Conservation (phyloP, 768 basidiomycete genomes). For the Kwoniella sp. region DNA sequence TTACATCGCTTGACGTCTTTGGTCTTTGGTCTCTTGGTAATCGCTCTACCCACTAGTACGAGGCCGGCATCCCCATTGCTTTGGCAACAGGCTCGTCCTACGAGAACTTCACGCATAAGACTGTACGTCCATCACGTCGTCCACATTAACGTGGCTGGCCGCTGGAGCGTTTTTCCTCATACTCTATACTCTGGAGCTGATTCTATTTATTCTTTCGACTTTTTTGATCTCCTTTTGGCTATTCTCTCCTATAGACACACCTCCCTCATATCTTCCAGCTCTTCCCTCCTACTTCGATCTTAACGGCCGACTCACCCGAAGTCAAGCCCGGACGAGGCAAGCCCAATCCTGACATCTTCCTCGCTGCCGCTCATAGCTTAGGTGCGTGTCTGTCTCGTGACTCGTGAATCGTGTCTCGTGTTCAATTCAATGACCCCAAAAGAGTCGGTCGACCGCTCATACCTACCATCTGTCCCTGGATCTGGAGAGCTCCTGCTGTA, state of each 20-base stretch:
- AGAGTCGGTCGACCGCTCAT: no score
- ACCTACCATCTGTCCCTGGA: no score
- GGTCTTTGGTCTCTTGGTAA: background rate
- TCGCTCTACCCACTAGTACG: slow-evolving; percentile 31
- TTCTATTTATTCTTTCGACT: background rate
- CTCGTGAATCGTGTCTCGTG: background rate
- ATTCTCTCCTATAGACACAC: slow-evolving; percentile 48
- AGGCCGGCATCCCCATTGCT: slow-evolving; percentile 51
- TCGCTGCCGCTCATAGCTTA: slow-evolving; percentile 52
- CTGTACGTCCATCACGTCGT: slow-evolving; percentile 38
- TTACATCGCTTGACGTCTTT: background rate
- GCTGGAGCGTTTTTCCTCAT: no score
- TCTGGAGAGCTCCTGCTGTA: no score
- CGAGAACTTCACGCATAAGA: slow-evolving; percentile 42
- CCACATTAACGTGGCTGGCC: no score
- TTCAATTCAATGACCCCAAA: no score
- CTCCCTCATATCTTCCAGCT: slow-evolving; percentile 50
- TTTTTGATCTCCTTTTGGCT: no score
- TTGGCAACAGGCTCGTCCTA: slow-evolving; percentile 50
- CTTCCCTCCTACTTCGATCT: slow-evolving; percentile 47
- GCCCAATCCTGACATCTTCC: slow-evolving; percentile 53
- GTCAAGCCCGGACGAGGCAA: slow-evolving; percentile 53
- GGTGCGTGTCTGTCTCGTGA: slow-evolving; percentile 37
- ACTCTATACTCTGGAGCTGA: no score
- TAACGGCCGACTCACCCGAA: slow-evolving; percentile 51